Evolutionary conservation across 164 flowering plant genomes (phyloP).

Genomic region (Amborella trichopoda): DNA sequence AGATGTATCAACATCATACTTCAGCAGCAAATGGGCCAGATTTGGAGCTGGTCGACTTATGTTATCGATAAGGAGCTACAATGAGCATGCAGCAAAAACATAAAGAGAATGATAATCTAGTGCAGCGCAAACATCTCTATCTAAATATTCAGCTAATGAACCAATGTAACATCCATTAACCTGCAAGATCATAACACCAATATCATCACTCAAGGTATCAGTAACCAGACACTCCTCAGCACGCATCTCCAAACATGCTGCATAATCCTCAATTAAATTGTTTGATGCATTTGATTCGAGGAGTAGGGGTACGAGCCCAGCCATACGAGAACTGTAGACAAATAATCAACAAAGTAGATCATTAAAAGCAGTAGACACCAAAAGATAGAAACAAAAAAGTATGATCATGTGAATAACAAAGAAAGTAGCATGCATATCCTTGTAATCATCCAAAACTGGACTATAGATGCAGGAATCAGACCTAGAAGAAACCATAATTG

Average conservation of each 20-base stretch:
- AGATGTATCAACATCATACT: slow-evolving; percentile 73
- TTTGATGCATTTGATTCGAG: slow-evolving; percentile 66
- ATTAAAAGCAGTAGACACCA: too few species aligned
- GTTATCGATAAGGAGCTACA: slow-evolving; percentile 89
- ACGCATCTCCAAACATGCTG: slow-evolving; percentile 84
- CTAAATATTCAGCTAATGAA: too few species aligned
- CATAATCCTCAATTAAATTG: slow-evolving; percentile 84
- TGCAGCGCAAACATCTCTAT: too few species aligned
- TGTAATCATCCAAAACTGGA: too few species aligned
- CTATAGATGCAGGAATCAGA: too few species aligned
- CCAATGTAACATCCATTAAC: slow-evolving; percentile 15
- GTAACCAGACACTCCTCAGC: slow-evolving; percentile 60
- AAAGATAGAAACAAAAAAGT: too few species aligned
- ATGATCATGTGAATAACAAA: too few species aligned
- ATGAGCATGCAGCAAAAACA: slow-evolving; percentile 2
- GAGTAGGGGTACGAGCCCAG: slow-evolving; percentile 75
- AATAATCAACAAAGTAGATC: too few species aligned
- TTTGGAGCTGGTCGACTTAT: slow-evolving; percentile 88
- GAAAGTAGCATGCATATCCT: too few species aligned
- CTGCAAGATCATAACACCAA: slow-evolving; percentile 85
- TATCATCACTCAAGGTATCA: slow-evolving; percentile 66
- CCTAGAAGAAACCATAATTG: too few species aligned
- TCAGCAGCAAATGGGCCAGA: slow-evolving; percentile 80
- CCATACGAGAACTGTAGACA: slow-evolving; percentile 74
- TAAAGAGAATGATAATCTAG: not conserved